A percentile compares a stretch with the other conserved stretches of the same genome.
These are phyloP conservation scores for Saposhnikovia divaricata DNA, from an alignment of 129 eudicot species.

Conservation along the genomic window DNA sequence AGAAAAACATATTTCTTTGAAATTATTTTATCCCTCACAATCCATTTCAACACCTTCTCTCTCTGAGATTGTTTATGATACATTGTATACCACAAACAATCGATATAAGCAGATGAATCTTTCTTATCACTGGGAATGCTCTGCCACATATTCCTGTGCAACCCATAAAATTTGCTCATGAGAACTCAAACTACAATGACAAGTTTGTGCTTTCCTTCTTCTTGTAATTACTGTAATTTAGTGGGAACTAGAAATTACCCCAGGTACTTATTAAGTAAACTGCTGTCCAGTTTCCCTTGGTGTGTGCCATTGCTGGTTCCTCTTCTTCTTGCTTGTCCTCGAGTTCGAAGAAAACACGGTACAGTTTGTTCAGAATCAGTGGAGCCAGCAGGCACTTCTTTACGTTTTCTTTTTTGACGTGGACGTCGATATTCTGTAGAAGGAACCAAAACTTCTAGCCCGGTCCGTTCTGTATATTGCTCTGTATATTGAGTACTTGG, in stretches of 20 bases:
- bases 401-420: constrained; percentile 19
- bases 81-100: constrained; percentile 51
- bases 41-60: constrained; percentile 50
- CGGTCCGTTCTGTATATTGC: background rate
- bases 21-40: constrained; percentile 44
- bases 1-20: constrained; percentile 58
- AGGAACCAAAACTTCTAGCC: background rate
- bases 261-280: constrained; percentile 33
- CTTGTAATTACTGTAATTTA: background rate
- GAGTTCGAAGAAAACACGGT: constrained; percentile 11
- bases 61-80: constrained; percentile 25
- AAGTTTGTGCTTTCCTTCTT: background rate
- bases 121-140: constrained; percentile 42
- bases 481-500: too few relatives aligned
- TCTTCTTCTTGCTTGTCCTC: constrained; percentile 26
- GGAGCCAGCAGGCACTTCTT: constrained; percentile 15
- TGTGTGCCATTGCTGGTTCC: background rate
- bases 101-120: constrained; percentile 37
- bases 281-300: constrained; percentile 33
- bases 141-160: constrained; percentile 51
- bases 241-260: constrained; percentile 38
- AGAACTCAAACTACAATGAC: constrained; percentile 2
- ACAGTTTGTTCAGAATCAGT: constrained; percentile 23
- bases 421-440: background rate
- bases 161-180: background rate